phyloP scores from a whole-genome alignment of 768 basidiomycete species.

The Peribolospora baueri region DNA sequence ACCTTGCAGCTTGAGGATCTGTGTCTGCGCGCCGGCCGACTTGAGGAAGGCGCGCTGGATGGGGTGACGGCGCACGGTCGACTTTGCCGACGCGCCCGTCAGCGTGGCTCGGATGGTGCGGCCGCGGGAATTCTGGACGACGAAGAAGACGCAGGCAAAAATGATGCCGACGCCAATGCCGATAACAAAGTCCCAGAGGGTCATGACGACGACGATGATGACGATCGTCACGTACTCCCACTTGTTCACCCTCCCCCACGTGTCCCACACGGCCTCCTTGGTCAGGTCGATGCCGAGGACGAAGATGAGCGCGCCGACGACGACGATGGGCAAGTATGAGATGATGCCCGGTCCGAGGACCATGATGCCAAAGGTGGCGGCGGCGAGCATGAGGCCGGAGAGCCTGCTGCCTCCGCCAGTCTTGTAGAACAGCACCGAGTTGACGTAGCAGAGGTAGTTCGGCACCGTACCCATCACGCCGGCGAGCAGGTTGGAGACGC shows the following conservation, averaged over 20 bases:
- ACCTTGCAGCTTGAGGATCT: conserved; percentile 66
- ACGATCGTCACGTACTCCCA: conserved; percentile 27
- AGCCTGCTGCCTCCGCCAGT: conserved; percentile 69
- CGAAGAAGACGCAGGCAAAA: conserved; percentile 88
- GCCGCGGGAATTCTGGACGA: conserved; percentile 75
- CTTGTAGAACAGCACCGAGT: conserved; percentile 48
- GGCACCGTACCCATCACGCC: conserved; percentile 60
- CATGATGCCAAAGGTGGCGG: conserved; percentile 44
- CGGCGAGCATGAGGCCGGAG: conserved; percentile 62
- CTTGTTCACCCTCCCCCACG: conserved; percentile 59
- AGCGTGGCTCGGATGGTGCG: conserved; percentile 51
- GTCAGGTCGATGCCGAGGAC: conserved; percentile 82
- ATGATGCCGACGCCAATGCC: conserved; percentile 82
- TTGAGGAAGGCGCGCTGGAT: conserved; percentile 53
- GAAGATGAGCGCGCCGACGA: conserved; percentile 39
- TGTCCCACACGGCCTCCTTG: conserved; percentile 93
- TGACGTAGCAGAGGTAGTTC: conserved; percentile 23
- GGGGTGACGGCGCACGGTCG: conserved; percentile 56
- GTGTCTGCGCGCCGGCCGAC: conserved; percentile 61
- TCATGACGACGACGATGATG: conserved; percentile 47
- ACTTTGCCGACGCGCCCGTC: conserved; percentile 60
- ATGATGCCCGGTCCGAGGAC: conserved; percentile 70
- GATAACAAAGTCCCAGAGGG: conserved; percentile 75
- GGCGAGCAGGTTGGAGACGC: conserved; percentile 64
- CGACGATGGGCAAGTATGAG: conserved; percentile 37